Evolutionary conservation across 495 filamentous ascomycete genomes (phyloP).

Genomic region (Tuber magnatum): DNA sequence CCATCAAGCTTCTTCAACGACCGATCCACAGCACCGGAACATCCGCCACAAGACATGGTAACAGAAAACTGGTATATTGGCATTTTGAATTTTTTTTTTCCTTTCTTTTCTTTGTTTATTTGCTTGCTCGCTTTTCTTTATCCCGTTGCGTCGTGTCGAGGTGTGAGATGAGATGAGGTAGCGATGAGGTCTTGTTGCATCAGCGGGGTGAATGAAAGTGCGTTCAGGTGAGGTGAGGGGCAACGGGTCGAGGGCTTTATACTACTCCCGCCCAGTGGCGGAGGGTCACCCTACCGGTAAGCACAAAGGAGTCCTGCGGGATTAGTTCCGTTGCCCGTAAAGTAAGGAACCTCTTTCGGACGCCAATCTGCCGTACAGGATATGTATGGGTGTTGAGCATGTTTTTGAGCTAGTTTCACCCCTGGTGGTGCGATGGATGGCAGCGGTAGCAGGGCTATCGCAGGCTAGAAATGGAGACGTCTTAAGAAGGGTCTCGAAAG

Average conservation of each 20-base stretch:
- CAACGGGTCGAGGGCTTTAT: background rate
- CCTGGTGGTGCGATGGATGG: background rate
- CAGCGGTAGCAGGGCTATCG: background rate
- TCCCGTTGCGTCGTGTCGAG: background rate
- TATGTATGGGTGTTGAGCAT: background rate
- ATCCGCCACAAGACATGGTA: conserved; percentile 59
- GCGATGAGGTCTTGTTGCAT: background rate
- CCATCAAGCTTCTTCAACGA: conserved; percentile 93
- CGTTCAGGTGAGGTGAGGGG: background rate
- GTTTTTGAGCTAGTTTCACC: background rate
- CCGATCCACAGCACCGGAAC: conserved; percentile 64
- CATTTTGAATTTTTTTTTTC: no score
- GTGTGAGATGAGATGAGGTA: background rate
- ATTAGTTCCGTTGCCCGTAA: background rate
- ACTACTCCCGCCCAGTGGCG: background rate
- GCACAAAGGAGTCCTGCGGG: background rate
- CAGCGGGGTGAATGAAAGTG: background rate
- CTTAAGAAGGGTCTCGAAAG: background rate
- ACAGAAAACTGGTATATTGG: conserved; percentile 61
- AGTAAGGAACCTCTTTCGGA: background rate
- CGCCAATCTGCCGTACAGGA: background rate
- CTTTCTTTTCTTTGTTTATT: background rate
- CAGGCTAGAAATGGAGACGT: background rate
- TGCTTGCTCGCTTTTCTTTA: background rate
- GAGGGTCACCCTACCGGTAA: background rate